A percentile compares a stretch with the other conserved stretches of the same genome.
Evolutionary conservation across 1,139 yeast species (phyloP).

Genomic region (Protomyces lactucae-debilis): DNA sequence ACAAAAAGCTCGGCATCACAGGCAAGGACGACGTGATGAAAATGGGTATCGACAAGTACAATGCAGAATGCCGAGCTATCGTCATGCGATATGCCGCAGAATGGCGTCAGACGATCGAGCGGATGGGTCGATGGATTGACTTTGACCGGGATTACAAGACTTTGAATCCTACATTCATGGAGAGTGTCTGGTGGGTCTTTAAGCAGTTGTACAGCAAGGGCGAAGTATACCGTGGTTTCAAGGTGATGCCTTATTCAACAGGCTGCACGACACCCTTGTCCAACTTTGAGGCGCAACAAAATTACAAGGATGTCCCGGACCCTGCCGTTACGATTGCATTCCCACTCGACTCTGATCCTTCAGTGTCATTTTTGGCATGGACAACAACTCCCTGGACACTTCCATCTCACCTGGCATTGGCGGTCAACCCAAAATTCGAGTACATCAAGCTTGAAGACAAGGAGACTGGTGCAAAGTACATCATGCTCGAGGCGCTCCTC

Average conservation of each 20-base stretch:
- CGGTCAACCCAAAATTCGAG: slow-evolving; percentile 86
- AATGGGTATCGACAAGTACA: slow-evolving; percentile 76
- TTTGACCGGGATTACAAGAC: slow-evolving; percentile 98
- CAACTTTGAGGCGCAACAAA: slow-evolving; percentile 97
- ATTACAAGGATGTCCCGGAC: slow-evolving; percentile 93
- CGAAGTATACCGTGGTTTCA: slow-evolving; percentile 85
- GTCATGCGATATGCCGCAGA: slow-evolving; percentile 96
- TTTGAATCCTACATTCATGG: slow-evolving; percentile 92
- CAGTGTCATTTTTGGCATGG: slow-evolving; percentile 90
- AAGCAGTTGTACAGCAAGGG: slow-evolving; percentile 77
- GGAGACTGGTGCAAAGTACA: slow-evolving; percentile 71
- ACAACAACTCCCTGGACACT: slow-evolving; percentile 99
- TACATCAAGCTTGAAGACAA: slow-evolving; percentile 90
- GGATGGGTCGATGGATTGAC: slow-evolving; percentile 98
- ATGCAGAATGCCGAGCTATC: slow-evolving; percentile 88
- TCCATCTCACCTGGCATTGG: slow-evolving; percentile 87
- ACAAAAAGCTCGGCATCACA: slow-evolving; percentile 89
- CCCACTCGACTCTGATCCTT: slow-evolving; percentile 71
- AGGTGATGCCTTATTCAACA: slow-evolving; percentile 98
- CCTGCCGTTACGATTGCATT: slow-evolving; percentile 94
- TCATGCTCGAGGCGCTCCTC: slow-evolving; percentile 74
- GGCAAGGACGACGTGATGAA: slow-evolving; percentile 91
- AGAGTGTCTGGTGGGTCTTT: slow-evolving; percentile 99
- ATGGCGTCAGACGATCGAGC: slow-evolving; percentile 87
- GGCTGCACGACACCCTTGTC: slow-evolving; percentile 95